Conservation (phyloP, 1,284 basidiomycete species). For the Erythrobasidium hasegawianum region DNA sequence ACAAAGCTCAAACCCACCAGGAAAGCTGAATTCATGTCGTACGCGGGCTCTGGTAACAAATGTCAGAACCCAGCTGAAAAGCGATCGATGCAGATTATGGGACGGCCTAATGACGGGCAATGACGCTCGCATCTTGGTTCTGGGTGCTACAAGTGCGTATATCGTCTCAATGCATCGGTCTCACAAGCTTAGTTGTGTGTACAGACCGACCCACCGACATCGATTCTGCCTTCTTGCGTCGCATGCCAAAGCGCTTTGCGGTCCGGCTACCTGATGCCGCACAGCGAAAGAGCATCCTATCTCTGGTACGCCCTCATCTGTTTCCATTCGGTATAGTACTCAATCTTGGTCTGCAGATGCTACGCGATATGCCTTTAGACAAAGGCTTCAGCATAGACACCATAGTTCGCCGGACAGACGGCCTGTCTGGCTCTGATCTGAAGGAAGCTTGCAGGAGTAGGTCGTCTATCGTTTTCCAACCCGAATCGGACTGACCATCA, state of each 20-base stretch:
- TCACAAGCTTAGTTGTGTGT: conserved; percentile 75
- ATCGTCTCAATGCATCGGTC: conserved; percentile 70
- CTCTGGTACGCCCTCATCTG: conserved; percentile 58
- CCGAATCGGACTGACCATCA: neutral
- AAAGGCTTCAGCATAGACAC: conserved; percentile 62
- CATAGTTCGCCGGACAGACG: conserved; percentile 70
- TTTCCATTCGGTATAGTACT: neutral
- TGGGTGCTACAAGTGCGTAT: conserved; percentile 59
- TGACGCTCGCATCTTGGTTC: conserved; percentile 73
- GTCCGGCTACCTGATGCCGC: conserved; percentile 74
- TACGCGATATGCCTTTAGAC: conserved; percentile 69
- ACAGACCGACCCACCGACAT: conserved; percentile 95
- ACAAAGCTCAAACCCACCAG: conserved; percentile 2
- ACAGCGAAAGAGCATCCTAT: conserved; percentile 85
- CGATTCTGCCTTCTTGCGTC: conserved; percentile 62
- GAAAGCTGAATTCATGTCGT: conserved; percentile 99
- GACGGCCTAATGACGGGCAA: conserved; percentile 84
- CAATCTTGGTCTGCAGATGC: conserved; percentile 60
- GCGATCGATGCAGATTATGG: conserved; percentile 65
- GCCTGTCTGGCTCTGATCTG: conserved; percentile 85
- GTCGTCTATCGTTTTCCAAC: conserved; percentile 47
- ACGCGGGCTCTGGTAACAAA: too few relatives aligned
- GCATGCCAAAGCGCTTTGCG: conserved; percentile 94
- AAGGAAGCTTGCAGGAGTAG: conserved; percentile 81
- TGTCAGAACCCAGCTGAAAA: too few relatives aligned